phyloP scores from a whole-genome alignment of 202 grass and related monocot species.

The Saccharum hybrid region DNA sequence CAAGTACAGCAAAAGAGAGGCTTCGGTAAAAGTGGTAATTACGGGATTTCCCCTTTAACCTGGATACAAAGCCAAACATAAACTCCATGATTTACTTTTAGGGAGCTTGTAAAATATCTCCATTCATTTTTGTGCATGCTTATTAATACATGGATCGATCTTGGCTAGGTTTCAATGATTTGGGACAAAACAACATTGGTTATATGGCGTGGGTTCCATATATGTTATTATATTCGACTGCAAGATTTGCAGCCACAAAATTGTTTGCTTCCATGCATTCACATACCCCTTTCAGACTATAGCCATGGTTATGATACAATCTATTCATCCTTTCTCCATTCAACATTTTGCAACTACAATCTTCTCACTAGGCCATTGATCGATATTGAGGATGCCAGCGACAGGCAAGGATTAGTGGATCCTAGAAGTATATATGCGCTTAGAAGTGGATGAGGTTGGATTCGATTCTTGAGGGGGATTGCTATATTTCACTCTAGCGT shows the following conservation, averaged over 20 bases:
- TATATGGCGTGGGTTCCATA: background rate
- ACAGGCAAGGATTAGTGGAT: background rate
- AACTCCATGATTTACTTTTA: background rate
- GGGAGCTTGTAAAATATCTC: background rate
- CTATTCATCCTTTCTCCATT: background rate
- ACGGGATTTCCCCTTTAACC: background rate
- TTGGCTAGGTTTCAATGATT: background rate
- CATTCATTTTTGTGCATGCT: too few species aligned
- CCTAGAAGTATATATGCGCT: slow-evolving; percentile 5
- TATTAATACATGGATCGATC: background rate
- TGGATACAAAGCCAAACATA: background rate
- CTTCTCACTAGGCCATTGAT: background rate
- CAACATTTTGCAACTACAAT: background rate
- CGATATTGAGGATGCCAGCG: background rate
- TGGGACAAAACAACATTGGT: background rate
- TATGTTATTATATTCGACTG: background rate
- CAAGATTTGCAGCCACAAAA: background rate
- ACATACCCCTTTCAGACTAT: background rate
- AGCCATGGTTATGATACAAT: background rate
- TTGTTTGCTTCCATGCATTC: background rate
- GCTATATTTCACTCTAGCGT: background rate
- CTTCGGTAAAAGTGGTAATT: background rate
- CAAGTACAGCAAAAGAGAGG: background rate
- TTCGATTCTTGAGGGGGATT: background rate
- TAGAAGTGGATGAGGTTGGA: background rate